These are phyloP conservation scores for Suhomyces sp. DNA, from an alignment of 805 yeast genomes.

Conservation along the genomic window DNA sequence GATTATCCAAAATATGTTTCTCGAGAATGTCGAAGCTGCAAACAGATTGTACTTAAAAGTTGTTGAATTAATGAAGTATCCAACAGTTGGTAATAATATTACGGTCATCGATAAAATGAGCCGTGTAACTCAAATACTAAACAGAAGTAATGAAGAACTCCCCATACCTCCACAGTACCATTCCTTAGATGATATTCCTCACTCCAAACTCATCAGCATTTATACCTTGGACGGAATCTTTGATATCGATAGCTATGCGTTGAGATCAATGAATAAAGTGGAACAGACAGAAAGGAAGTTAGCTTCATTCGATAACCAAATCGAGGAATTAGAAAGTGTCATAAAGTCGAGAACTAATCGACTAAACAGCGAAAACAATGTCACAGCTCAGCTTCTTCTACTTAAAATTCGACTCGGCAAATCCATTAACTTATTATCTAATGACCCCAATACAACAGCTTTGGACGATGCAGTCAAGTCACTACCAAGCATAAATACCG, in stretches of 20 bases:
- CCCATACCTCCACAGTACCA: not conserved
- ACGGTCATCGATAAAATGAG: not conserved
- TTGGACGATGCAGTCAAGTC: constrained; percentile 4
- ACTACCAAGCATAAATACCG: constrained; percentile 8
- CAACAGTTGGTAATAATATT: not conserved
- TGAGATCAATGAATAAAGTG: not conserved
- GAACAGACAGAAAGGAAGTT: not conserved
- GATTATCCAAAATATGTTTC: constrained; percentile 3
- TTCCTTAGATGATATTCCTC: not conserved
- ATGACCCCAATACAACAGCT: not conserved
- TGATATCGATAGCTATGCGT: constrained; percentile 2
- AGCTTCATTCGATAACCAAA: not conserved
- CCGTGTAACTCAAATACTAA: not conserved
- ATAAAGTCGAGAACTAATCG: not conserved
- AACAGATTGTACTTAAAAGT: not conserved
- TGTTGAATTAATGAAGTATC: not conserved
- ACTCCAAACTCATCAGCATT: not conserved
- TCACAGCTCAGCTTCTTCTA: not conserved
- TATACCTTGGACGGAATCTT: not conserved
- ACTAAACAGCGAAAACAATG: not conserved
- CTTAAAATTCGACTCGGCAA: not conserved
- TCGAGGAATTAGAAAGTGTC: not conserved
- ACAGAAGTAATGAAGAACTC: not conserved
- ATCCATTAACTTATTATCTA: not conserved
- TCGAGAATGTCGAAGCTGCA: constrained; percentile 4